A percentile compares a stretch with the other conserved stretches of the same genome.
phyloP scores from a whole-genome alignment of 805 yeast genomes.

The Candida xyloterini region DNA sequence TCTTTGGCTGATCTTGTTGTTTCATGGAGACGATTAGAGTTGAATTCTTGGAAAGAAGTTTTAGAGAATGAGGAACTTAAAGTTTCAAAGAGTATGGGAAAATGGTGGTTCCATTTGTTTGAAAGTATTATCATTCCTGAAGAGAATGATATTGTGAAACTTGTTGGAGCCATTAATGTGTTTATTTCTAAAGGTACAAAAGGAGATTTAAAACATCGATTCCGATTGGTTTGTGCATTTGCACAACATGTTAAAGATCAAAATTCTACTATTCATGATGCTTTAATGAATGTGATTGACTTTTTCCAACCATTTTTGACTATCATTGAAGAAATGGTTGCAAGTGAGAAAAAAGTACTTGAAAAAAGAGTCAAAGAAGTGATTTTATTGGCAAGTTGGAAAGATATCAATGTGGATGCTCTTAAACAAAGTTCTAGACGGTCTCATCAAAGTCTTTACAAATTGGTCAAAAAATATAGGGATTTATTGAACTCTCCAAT shows the following conservation, averaged over 20 bases:
- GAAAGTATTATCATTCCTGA: constrained; percentile 69
- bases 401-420: constrained; percentile 91
- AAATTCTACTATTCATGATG: constrained; percentile 30
- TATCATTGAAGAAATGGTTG: constrained; percentile 44
- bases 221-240: constrained; percentile 65
- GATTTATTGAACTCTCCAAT: constrained; percentile 52
- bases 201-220: constrained; percentile 68
- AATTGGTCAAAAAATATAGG: constrained; percentile 79
- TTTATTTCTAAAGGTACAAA: constrained; percentile 72
- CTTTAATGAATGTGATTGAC: constrained; percentile 54
- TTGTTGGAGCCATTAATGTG: constrained; percentile 62
- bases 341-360: constrained; percentile 46
- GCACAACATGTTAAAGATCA: constrained; percentile 45
- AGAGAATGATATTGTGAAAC: constrained; percentile 35
- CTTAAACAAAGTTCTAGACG: constrained; percentile 89
- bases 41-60: constrained; percentile 78
- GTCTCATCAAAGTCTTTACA: constrained; percentile 82
- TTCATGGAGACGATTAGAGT: constrained; percentile 86
- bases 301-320: constrained; percentile 68
- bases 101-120: constrained; percentile 90
- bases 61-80: constrained; percentile 60
- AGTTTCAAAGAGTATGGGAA: constrained; percentile 51
- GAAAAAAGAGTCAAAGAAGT: constrained; percentile 83
- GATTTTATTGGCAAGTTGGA: constrained; percentile 91
- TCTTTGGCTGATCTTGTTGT: constrained; percentile 68